Evolutionary conservation across 306 rosid genomes (phyloP).

Genomic region (Corylus heterophylla): DNA sequence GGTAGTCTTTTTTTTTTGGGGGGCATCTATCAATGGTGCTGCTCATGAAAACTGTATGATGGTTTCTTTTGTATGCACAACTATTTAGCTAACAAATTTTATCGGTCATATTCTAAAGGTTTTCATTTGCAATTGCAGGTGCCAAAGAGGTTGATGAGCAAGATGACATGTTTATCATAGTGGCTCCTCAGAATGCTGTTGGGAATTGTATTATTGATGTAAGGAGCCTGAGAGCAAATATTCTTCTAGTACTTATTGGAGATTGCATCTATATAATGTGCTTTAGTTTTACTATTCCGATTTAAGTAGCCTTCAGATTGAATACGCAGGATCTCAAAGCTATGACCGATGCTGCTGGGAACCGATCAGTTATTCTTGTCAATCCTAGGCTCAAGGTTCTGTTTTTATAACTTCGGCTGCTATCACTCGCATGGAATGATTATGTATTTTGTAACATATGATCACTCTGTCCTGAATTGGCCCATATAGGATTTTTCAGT

Average conservation of each 20-base stretch:
- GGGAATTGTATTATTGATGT: constrained; percentile 97
- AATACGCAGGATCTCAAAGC: constrained; percentile 78
- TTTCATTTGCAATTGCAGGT: constrained; percentile 57
- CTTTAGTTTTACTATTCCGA: constrained; percentile 15
- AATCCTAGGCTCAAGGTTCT: constrained; percentile 86
- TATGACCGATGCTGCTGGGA: constrained; percentile 87
- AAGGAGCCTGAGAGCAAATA: constrained; percentile 35
- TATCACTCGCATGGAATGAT: constrained; percentile 24
- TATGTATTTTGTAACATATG: constrained; percentile 5
- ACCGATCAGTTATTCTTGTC: constrained; percentile 78
- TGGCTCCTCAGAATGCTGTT: constrained; percentile 98
- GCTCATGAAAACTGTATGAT: not conserved
- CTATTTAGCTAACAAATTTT: not conserved
- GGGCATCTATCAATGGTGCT: not conserved
- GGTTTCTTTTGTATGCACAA: not conserved
- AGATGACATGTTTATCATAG: constrained; percentile 87
- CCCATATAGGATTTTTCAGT: not conserved
- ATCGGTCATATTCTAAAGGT: constrained; percentile 7
- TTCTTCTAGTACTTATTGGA: constrained; percentile 18
- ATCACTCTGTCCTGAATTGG: not conserved
- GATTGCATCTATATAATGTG: constrained; percentile 16
- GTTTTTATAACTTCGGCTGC: constrained; percentile 20
- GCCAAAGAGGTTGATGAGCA: constrained; percentile 81
- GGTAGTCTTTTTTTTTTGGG: not conserved
- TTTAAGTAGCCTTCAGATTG: constrained; percentile 30